phyloP scores from a whole-genome alignment of 1,139 yeast species.

The Blastobotrys elegans region DNA sequence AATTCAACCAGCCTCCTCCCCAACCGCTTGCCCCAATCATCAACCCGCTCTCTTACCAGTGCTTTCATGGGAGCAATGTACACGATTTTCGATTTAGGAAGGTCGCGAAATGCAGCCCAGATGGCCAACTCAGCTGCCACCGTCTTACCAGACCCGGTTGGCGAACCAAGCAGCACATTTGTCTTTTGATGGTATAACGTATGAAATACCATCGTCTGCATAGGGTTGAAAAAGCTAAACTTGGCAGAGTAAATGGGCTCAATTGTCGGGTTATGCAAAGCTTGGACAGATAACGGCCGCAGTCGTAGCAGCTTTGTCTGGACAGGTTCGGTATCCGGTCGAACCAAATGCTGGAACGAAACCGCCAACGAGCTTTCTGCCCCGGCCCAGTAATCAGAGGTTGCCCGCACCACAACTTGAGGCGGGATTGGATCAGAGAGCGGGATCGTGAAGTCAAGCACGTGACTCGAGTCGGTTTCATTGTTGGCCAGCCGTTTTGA shows the following conservation, averaged over 20 bases:
- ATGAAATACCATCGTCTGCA: slow-evolving; percentile 97
- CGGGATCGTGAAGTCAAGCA: slow-evolving; percentile 90
- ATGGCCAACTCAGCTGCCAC: slow-evolving; percentile 95
- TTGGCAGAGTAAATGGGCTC: slow-evolving; percentile 62
- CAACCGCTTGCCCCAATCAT: slow-evolving; percentile 82
- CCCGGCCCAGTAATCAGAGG: slow-evolving; percentile 89
- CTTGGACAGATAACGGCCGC: slow-evolving; percentile 82
- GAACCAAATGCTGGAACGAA: slow-evolving; percentile 83
- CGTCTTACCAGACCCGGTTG: slow-evolving; percentile 98
- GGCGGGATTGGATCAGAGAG: slow-evolving; percentile 83
- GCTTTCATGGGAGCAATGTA: slow-evolving; percentile 99
- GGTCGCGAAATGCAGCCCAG: slow-evolving; percentile 86
- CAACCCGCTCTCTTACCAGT: slow-evolving; percentile 90
- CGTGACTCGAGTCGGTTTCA: slow-evolving; percentile 47
- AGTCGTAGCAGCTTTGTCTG: slow-evolving; percentile 73
- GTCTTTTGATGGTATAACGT: slow-evolving; percentile 73
- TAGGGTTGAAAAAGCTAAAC: slow-evolving; percentile 90
- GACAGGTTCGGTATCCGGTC: slow-evolving; percentile 83
- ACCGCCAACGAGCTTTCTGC: slow-evolving; percentile 72
- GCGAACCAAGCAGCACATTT: slow-evolving; percentile 91
- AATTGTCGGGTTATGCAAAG: slow-evolving; percentile 62
- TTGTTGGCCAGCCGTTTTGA: slow-evolving; percentile 52
- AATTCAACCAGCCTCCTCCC: slow-evolving; percentile 70
- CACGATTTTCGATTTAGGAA: slow-evolving; percentile 78
- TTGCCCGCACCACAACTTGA: slow-evolving; percentile 71